Conservation (phyloP, 2,329 filamentous ascomycete species). For the Escovopsis weberi region DNA sequence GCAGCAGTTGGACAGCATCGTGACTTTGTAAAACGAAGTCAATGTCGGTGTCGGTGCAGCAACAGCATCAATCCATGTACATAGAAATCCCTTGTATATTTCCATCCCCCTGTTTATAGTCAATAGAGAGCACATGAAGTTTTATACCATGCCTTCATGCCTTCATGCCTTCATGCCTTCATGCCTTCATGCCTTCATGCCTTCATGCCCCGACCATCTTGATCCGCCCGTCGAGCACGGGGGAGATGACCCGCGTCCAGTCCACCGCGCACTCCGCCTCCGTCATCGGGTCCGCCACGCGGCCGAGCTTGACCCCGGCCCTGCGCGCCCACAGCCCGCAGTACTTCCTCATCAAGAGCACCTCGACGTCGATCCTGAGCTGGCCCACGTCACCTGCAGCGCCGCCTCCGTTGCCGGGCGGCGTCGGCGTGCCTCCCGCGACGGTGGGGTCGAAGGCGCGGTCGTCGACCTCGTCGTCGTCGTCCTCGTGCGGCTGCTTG, state of each 20-base stretch:
- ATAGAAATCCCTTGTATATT: no score
- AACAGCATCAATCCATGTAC: no score
- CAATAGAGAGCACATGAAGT: no score
- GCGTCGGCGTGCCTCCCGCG: no score
- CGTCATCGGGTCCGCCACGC: conserved; percentile 38
- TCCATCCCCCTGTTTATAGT: no score
- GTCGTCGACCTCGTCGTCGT: conserved; percentile 19
- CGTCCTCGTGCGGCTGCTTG: conserved; percentile 19
- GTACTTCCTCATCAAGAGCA: conserved; percentile 52
- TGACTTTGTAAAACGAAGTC: background rate
- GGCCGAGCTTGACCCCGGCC: conserved; percentile 42
- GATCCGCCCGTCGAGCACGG: conserved; percentile 65
- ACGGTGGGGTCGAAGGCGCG: conserved; percentile 21
- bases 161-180: background rate
- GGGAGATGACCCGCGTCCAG: conserved; percentile 72
- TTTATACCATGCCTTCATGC: background rate
- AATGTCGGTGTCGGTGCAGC: no score
- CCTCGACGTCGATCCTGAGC: conserved; percentile 35
- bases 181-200: background rate
- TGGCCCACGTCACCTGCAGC: conserved; percentile 22
- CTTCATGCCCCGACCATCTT: conserved; percentile 22
- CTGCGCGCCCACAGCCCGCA: conserved; percentile 59
- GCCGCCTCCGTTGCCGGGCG: no score
- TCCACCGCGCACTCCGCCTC: conserved; percentile 47
- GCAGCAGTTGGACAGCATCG: conserved; percentile 13